Base-by-base conservation (phyloP, 305 asterid genomes). In the Fraxinus paxiana region DNA sequence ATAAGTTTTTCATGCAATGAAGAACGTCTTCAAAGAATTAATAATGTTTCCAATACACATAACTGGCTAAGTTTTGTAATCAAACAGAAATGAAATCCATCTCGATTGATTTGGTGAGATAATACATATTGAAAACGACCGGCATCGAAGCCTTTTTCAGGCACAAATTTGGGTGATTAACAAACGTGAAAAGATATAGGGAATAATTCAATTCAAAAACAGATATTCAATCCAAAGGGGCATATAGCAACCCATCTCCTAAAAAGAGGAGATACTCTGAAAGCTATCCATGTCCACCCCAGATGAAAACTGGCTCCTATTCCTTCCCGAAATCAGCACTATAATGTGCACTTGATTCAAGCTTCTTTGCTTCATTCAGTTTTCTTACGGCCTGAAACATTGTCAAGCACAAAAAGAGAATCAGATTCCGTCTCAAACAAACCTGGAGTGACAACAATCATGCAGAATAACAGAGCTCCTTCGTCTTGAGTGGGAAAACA, bases 291-390 rank as follows among this genome's bases (percentile, higher is more conserved):
- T 24, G 34, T 24, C 71, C 71, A 22, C 5, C 72, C 33, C 34
- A 63, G 10, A 22, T 63, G 33, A 1, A 24, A 65, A 65, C 73
- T 65, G 20, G 71, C 4, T 18, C 85, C 83, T 86, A 94, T 13
- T 92, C 97, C 88, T 90, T 94, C 22, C 97, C 97, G 43, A 94
- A 94, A 84, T 94, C 97, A 73, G 98, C 9, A 85, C 82, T 94
- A 46, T 92, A 94, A 82, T 92, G 98, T 30, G 98, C 94, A 87
- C 89, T 94, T 51, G 97, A 92, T 83, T 94, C 98, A 12, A 94
- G 97, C 88, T 94, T 94, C 97, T 94, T 94, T 2, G 97, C 96
- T 81, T 94, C 98, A 43, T 90, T 92, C 82, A 94, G 88, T 87
- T 92, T 94, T 83, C 97, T 89, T 30, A 94, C 98, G 46, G 98